phyloP scores from a whole-genome alignment of 306 rosid species.

The Vicia faba region DNA sequence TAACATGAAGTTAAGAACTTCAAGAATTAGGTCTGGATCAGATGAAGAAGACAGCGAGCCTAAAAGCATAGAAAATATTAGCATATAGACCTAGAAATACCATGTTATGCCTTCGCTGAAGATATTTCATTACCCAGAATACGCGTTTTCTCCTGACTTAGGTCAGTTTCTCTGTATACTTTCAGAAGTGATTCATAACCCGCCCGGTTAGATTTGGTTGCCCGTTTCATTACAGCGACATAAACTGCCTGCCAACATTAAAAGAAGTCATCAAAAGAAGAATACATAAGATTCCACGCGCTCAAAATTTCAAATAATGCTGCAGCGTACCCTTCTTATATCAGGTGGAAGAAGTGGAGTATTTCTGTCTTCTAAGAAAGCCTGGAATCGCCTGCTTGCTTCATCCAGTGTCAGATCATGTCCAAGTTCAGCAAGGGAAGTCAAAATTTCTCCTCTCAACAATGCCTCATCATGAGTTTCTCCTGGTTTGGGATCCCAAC shows the following conservation, averaged over 20 bases:
- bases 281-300: constrained; percentile 10
- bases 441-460: constrained; percentile 95
- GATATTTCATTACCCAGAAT: constrained; percentile 60
- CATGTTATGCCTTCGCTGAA: constrained; percentile 11
- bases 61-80: constrained; percentile 37
- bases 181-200: constrained; percentile 78
- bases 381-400: constrained; percentile 74
- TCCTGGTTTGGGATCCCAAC: constrained; percentile 83
- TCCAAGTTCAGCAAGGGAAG: constrained; percentile 73
- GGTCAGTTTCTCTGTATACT: constrained; percentile 80
- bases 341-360: constrained; percentile 90
- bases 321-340: constrained; percentile 68
- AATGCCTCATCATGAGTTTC: constrained; percentile 71
- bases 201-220: constrained; percentile 53
- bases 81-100: constrained; percentile 20
- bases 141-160: constrained; percentile 90
- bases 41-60: constrained; percentile 49
- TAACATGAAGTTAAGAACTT: constrained; percentile 52
- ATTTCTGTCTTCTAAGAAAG: constrained; percentile 76
- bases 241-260: constrained; percentile 75
- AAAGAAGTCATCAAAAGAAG: constrained; percentile 39
- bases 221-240: constrained; percentile 74
- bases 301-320: constrained; percentile 25
- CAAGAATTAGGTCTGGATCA: constrained; percentile 54
- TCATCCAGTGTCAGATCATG: constrained; percentile 74